Evolutionary conservation across 2,329 filamentous ascomycete species (phyloP).

Genomic region (Madurella fahalii): DNA sequence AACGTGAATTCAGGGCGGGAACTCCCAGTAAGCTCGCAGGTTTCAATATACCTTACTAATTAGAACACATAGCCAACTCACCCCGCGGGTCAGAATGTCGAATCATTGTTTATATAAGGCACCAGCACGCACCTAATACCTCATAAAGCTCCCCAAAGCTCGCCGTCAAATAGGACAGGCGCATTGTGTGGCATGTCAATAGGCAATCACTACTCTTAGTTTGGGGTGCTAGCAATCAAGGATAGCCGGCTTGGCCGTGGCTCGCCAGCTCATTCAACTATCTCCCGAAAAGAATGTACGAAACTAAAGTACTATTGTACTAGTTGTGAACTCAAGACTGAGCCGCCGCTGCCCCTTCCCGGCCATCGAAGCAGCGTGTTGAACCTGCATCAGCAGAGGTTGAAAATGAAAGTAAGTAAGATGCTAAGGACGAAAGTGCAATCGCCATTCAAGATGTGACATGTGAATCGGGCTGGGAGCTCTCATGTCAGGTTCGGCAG

Average conservation of each 20-base stretch:
- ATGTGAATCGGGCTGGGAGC: too few relatives aligned
- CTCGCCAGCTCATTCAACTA: neutral
- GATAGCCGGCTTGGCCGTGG: neutral
- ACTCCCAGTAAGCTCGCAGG: too few relatives aligned
- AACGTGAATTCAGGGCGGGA: constrained; percentile 3
- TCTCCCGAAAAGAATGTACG: neutral
- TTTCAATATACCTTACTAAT: too few relatives aligned
- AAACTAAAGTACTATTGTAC: neutral
- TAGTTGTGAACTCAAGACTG: neutral
- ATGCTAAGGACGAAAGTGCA: neutral
- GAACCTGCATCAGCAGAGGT: neutral
- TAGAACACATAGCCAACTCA: too few relatives aligned
- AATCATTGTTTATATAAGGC: too few relatives aligned
- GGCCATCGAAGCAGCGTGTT: neutral
- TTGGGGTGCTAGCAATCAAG: neutral
- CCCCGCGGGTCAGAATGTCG: too few relatives aligned
- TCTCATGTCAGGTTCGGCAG: neutral
- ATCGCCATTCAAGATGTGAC: too few relatives aligned
- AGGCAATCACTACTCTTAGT: too few relatives aligned
- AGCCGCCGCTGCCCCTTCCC: neutral
- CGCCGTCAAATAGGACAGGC: too few relatives aligned
- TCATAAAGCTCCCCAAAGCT: too few relatives aligned
- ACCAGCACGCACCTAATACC: too few relatives aligned
- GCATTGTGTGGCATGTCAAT: too few relatives aligned
- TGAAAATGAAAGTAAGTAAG: neutral